Evolutionary conservation across 164 flowering plant genomes (phyloP).

Genomic region (Tinospora cordifolia): DNA sequence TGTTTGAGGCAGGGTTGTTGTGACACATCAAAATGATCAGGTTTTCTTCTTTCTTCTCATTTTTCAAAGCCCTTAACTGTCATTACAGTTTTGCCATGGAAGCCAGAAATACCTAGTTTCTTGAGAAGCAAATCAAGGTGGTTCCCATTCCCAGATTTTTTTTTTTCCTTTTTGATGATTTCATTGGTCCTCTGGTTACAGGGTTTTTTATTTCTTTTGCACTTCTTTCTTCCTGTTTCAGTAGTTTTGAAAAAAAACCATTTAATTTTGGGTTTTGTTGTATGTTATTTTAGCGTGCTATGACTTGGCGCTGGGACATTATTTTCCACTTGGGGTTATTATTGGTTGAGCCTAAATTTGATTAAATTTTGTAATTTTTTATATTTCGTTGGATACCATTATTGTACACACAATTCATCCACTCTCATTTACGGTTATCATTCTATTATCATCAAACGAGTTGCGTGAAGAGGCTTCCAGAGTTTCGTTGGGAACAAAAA

Average conservation of each 20-base stretch:
- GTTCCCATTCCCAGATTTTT: neutral
- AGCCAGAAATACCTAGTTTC: neutral
- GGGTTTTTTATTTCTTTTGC: neutral
- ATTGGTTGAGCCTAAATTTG: neutral
- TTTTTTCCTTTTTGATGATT: neutral
- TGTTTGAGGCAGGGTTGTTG: constrained; percentile 88
- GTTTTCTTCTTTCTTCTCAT: constrained; percentile 12
- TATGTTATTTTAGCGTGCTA: neutral
- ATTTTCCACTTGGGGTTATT: neutral
- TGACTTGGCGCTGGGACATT: neutral
- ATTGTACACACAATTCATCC: neutral
- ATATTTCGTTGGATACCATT: neutral
- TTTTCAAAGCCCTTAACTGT: constrained; percentile 15
- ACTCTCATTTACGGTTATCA: neutral
- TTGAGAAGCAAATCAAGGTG: neutral
- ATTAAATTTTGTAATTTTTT: neutral
- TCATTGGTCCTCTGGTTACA: neutral
- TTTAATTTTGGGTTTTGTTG: neutral
- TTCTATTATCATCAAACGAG: too few species aligned
- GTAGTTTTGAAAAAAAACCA: neutral
- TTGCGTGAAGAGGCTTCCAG: neutral
- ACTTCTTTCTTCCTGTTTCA: neutral
- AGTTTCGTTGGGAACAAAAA: too few species aligned
- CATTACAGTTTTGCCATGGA: neutral
- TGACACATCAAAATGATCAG: constrained; percentile 28